These are phyloP conservation scores for Trapa bicornis DNA, from an alignment of 345 rosid genomes.

Conservation along the genomic window DNA sequence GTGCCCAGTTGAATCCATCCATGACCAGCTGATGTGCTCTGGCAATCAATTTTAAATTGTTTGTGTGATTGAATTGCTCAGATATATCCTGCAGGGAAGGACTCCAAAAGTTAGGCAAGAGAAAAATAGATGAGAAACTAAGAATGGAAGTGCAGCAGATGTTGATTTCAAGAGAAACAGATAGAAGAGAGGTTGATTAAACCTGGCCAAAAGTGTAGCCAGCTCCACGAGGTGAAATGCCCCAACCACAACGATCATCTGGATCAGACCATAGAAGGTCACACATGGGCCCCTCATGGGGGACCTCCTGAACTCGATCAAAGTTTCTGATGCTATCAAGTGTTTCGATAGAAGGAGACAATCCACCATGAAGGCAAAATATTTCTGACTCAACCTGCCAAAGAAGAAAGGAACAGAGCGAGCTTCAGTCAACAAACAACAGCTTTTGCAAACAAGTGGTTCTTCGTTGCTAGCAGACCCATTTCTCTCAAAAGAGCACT, in stretches of 20 bases:
- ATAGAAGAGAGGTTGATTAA: background rate
- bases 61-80: constrained; percentile 89
- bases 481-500: background rate
- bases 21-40: constrained; percentile 98
- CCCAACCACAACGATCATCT: constrained; percentile 99
- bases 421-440: background rate
- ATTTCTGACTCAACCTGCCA: constrained; percentile 93
- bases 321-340: constrained; percentile 88
- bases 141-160: constrained; percentile 1
- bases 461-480: background rate
- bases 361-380: constrained; percentile 96
- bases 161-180: background rate
- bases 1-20: constrained; percentile 99
- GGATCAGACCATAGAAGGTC: constrained; percentile 99
- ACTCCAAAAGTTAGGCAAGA: no score
- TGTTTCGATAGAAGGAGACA: constrained; percentile 96
- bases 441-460: background rate
- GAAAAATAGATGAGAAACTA: background rate
- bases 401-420: constrained; percentile 4
- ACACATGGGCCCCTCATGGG: constrained; percentile 99
- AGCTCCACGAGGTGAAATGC: constrained; percentile 97
- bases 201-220: constrained; percentile 99
- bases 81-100: constrained; percentile 60
- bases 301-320: constrained; percentile 96
- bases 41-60: constrained; percentile 80